Evolutionary conservation across 495 filamentous ascomycete genomes (phyloP), one percentile per base, ranked within the genome.

Genomic region (Geopyxis carbonaria): DNA sequence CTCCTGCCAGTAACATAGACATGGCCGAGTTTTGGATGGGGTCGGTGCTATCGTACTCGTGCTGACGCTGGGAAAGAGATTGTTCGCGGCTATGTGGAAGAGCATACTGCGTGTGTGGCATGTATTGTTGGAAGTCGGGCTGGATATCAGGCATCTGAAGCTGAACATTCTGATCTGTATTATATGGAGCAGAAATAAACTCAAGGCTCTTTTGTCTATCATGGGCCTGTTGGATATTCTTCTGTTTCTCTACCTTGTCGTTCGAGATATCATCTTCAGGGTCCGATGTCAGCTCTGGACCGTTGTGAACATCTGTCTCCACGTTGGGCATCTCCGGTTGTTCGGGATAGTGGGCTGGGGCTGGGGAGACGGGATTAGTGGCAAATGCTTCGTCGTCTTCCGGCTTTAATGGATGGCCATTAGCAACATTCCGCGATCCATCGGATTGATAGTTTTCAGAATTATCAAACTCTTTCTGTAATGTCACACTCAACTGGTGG

Each of bases 401-500:
- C 29, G 34, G 46, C 5, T 36, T 10, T 14, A 18, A 36, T 21
- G 53, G 38, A 34, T 62, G 43, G 14, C 33, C 46, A 27, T 51
- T 45, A 22, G 48, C 44, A 50, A 62, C 57, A 28, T 57, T 56
- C 18, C 27, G 2, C 3, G 63, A 60, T 39, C 77, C 67, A 48
- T 82, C 80, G 40, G 85, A 55, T 41, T 86, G 79, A 48, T 89
- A 83, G 42, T 42, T 50, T 31, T 91, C 78, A 27, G 62, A 75
- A 16, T 65, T 63, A 34, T 91, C 80, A 31, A 92, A 72, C 45
- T 91, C 84, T 50, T 76, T 74, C 57, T 93, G 82, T 20, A 94
- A 64, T 22, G 70, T 80, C 40, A 73, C 69, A 43, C 74, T 79
- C 27, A 76, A 58, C 45, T 80, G 78, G 34, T 77, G 75, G 45